Conservation (phyloP, 495 filamentous ascomycete species). For the Neurospora sp. region DNA sequence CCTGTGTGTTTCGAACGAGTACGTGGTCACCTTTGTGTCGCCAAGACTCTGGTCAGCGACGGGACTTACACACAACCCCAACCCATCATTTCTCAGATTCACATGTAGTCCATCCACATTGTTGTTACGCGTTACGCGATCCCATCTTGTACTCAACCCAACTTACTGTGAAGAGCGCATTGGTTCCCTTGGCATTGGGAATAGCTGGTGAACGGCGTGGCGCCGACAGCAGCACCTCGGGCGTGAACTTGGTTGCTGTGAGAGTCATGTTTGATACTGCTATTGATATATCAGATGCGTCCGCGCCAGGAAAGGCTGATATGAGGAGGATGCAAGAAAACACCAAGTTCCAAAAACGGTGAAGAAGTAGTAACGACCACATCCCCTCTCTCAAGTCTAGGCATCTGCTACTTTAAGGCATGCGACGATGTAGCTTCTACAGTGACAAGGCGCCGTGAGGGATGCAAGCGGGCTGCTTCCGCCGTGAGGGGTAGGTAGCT, state of each 20-base stretch:
- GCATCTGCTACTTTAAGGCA: not conserved
- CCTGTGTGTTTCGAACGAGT: slow-evolving; percentile 73
- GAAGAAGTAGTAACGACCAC: not conserved
- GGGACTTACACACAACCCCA: not conserved
- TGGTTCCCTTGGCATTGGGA: slow-evolving; percentile 62
- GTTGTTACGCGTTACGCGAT: not conserved
- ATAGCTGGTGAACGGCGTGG: slow-evolving; percentile 68
- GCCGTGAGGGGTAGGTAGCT: not conserved
- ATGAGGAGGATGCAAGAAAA: not conserved
- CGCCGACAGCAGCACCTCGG: slow-evolving; percentile 75
- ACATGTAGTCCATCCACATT: not conserved
- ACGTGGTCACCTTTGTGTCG: slow-evolving; percentile 44
- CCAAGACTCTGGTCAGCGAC: not conserved
- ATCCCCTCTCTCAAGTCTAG: not conserved
- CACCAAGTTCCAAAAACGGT: not conserved
- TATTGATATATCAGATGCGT: not conserved
- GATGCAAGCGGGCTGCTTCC: not conserved
- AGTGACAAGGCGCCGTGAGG: not conserved
- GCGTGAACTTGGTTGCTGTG: slow-evolving; percentile 60
- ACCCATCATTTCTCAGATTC: not conserved
- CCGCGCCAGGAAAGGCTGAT: slow-evolving; percentile 2
- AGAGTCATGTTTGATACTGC: slow-evolving; percentile 44
- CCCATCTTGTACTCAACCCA: not conserved
- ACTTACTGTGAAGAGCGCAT: slow-evolving; percentile 55
- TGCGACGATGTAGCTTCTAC: not conserved